Evolutionary conservation across 1,284 basidiomycete genomes (phyloP), one percentile per base, ranked within the genome.

Genomic region (Thelephora terrestris): DNA sequence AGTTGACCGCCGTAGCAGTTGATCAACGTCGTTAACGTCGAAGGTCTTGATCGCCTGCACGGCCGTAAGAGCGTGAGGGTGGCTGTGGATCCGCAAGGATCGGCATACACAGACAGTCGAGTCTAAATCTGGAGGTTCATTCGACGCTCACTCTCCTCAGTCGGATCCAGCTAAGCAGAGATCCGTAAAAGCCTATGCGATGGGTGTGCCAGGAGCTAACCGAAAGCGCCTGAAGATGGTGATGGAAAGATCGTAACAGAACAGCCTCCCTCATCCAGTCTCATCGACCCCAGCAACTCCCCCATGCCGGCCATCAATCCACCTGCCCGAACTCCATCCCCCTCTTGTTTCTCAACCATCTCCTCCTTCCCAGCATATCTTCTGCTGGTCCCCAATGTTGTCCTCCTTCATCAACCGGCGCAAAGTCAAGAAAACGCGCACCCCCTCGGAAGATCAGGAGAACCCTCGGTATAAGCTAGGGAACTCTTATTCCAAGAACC

Each of bases 371-470:
- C 21, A 16, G 14, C 39, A 2, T 40, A 7, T 42, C 25, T 10
- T n/a, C 39, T 18, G 10, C 39, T 42, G 20, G 20, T 18, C 43
- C 12, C 12, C 16, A 9, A 55, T 56, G 55, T 45, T 54, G 7
- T 39, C 42, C 29, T 52, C 51, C 18, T 46, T 56, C 12, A 52
- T 54, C 39, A 53, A 51, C 43, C 53, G 43, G 49, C 50, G 47
- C 24, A 57, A 53, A 52, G 48, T 52, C 16, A 46, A 50, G 46
- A 49, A 42, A 35, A 47, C 39, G 39, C 18, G 25, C 59, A 7
- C 58, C 56, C 67, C 69, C 1, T 65, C 71, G 20, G 65, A 69
- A 43, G 61, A 68, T 47, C 70, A 74, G 9, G 57, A 55, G 29
- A 48, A 44, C 17, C 46, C 42, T 47, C 48, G 45, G 40, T 46